These are phyloP conservation scores for Tricladium varicosporioides DNA, from an alignment of 2,329 filamentous ascomycete genomes.

Conservation along the genomic window DNA sequence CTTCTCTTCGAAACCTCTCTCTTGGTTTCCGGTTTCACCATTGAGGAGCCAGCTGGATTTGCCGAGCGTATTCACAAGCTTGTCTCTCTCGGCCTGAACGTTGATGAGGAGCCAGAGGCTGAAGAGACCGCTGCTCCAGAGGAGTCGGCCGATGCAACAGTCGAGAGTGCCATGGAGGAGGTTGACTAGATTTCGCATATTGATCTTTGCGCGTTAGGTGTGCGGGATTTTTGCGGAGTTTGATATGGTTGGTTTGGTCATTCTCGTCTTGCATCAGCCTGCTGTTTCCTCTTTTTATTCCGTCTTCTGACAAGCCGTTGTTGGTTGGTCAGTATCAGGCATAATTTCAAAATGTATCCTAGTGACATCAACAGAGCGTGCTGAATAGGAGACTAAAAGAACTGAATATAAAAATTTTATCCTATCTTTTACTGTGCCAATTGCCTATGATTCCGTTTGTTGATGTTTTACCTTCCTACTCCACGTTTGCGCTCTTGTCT, in stretches of 20 bases:
- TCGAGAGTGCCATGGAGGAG: slow-evolving; percentile 95
- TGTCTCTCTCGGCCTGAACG: slow-evolving; percentile 94
- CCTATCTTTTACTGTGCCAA: too few relatives aligned
- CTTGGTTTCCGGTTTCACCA: slow-evolving; percentile 98
- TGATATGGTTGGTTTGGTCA: slow-evolving; percentile 28
- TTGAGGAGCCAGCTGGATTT: slow-evolving; percentile 96
- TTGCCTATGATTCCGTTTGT: too few relatives aligned
- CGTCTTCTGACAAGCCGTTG: slow-evolving; percentile 3
- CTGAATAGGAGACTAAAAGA: not conserved
- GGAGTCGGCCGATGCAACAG: slow-evolving; percentile 53
- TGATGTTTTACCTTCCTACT: too few relatives aligned
- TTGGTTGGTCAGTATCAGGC: slow-evolving; percentile 7
- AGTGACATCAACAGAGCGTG: slow-evolving; percentile 5
- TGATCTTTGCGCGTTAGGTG: slow-evolving; percentile 17
- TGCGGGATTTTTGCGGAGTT: slow-evolving; percentile 29
- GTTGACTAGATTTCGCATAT: slow-evolving; percentile 71
- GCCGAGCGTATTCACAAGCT: slow-evolving; percentile 99
- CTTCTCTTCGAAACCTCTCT: slow-evolving; percentile 99
- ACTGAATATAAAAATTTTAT: not conserved
- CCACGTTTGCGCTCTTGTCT: too few relatives aligned
- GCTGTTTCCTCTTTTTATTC: slow-evolving; percentile 15
- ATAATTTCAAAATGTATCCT: slow-evolving; percentile 17
- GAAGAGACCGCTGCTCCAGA: slow-evolving; percentile 59
- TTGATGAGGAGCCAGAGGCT: slow-evolving; percentile 87
- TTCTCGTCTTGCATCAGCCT: slow-evolving; percentile 25